These are phyloP conservation scores for Cyberlindnera lachancei DNA, from an alignment of 805 yeast genomes.

Conservation along the genomic window DNA sequence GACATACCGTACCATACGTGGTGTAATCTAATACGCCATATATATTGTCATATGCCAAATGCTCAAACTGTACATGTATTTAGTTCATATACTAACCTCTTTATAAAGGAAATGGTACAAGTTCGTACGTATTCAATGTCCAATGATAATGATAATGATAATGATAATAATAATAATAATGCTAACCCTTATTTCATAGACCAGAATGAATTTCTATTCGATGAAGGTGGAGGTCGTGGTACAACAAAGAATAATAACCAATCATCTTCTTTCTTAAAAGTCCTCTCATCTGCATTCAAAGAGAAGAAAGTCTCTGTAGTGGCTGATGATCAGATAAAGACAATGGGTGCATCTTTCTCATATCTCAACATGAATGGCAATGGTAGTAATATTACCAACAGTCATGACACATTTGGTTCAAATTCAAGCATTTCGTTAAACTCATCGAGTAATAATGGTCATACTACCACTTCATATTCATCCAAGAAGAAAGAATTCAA, in stretches of 20 bases:
- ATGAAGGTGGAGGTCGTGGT: slow-evolving; percentile 64
- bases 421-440: not conserved
- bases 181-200: slow-evolving; percentile 9
- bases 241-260: slow-evolving; percentile 37
- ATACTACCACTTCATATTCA: not conserved
- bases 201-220: slow-evolving; percentile 54
- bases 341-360: slow-evolving; percentile 50
- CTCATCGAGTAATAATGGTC: not conserved
- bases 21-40: too few relatives aligned
- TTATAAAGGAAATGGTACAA: slow-evolving; percentile 32
- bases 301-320: slow-evolving; percentile 24
- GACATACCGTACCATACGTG: too few relatives aligned
- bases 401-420: not conserved
- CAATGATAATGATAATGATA: not conserved
- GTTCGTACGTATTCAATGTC: slow-evolving; percentile 20
- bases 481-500: slow-evolving; percentile 4
- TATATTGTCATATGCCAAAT: too few relatives aligned
- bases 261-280: slow-evolving; percentile 25
- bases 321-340: slow-evolving; percentile 28
- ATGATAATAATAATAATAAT: slow-evolving; percentile 1
- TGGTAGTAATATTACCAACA: slow-evolving; percentile 2
- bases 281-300: slow-evolving; percentile 21
- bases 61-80: too few relatives aligned
- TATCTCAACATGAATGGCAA: slow-evolving; percentile 37
- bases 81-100: slow-evolving; percentile 1